Evolutionary conservation across 306 rosid species (phyloP).

Genomic region (Lotus japonicus): DNA sequence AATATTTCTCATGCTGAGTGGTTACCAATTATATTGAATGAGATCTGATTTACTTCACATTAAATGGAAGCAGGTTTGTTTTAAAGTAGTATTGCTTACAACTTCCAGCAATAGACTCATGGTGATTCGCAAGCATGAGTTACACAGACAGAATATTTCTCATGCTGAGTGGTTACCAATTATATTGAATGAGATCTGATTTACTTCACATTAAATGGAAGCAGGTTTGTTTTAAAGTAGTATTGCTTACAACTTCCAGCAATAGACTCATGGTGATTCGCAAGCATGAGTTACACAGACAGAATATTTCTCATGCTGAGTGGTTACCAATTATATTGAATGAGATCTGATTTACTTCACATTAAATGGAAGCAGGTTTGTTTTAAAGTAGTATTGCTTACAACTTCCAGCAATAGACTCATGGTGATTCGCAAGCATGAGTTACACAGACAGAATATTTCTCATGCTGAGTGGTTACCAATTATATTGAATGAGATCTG

Average conservation of each 20-base stretch:
- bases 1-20: background rate
- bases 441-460: background rate
- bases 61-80: constrained; percentile 2
- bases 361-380: constrained; percentile 4
- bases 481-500: background rate
- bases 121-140: constrained; percentile 7
- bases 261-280: background rate
- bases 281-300: constrained; percentile 1
- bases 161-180: background rate
- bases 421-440: constrained; percentile 4
- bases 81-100: background rate
- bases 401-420: background rate
- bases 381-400: background rate
- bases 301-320: background rate
- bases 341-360: background rate
- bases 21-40: background rate
- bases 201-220: background rate
- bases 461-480: background rate
- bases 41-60: background rate
- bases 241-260: background rate
- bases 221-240: background rate
- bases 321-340: background rate
- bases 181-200: constrained; percentile 1
- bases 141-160: background rate
- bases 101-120: background rate